These are phyloP conservation scores for Peterozyma toletana DNA, from an alignment of 805 yeast genomes.

Conservation along the genomic window DNA sequence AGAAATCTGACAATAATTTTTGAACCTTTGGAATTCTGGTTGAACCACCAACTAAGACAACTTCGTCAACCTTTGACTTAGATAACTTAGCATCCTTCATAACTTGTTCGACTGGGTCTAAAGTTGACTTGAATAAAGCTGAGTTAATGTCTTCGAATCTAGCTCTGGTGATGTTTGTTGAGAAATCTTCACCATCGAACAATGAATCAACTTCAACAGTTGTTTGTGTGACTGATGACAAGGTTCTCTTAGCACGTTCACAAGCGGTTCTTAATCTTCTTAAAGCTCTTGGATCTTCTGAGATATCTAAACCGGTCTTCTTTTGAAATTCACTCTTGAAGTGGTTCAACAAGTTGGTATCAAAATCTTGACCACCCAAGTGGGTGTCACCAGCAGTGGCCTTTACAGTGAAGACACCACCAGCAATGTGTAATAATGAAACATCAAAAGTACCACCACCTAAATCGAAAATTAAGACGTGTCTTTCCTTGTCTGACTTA, in stretches of 20 bases:
- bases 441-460: slow-evolving; percentile 99
- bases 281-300: slow-evolving; percentile 88
- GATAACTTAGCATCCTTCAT: slow-evolving; percentile 84
- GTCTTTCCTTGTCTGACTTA: slow-evolving; percentile 72
- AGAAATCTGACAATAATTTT: slow-evolving; percentile 88
- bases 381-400: slow-evolving; percentile 99
- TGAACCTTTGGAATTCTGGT: slow-evolving; percentile 99
- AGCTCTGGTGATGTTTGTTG: slow-evolving; percentile 91
- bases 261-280: slow-evolving; percentile 98
- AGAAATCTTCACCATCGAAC: slow-evolving; percentile 93
- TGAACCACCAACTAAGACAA: slow-evolving; percentile 97
- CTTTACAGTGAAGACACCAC: slow-evolving; percentile 95
- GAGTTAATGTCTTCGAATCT: slow-evolving; percentile 96
- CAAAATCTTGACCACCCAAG: slow-evolving; percentile 99
- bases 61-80: slow-evolving; percentile 85
- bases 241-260: slow-evolving; percentile 98
- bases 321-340: slow-evolving; percentile 87
- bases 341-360: slow-evolving; percentile 89
- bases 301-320: slow-evolving; percentile 89
- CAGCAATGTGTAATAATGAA: slow-evolving; percentile 85
- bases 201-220: slow-evolving; percentile 95
- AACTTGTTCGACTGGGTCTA: slow-evolving; percentile 93
- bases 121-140: slow-evolving; percentile 85
- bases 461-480: slow-evolving; percentile 88
- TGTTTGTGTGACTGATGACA: slow-evolving; percentile 94